Base-by-base conservation (phyloP, 2,329 filamentous ascomycete species). In the Thielaviopsis cerberus region DNA sequence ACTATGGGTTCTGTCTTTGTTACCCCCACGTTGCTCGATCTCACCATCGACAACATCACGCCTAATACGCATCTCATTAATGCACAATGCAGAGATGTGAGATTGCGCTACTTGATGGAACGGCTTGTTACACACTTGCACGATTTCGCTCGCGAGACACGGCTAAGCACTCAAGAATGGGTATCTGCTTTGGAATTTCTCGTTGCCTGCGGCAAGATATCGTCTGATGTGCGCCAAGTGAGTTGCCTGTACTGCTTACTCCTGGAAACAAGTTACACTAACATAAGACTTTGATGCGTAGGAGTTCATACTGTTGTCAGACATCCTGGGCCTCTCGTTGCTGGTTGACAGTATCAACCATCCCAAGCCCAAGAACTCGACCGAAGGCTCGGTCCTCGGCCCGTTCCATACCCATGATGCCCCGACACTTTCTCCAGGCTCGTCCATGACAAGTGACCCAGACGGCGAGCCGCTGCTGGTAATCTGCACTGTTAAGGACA, bases 361-460 rank as follows among this genome's bases (percentile, higher is more conserved):
- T 68, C 86, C 86, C 4, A 88, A 88, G 68, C 84, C 83, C 0
- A 64, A 76, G 1, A 69, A 73, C 54, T 76, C 76, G 48, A 89
- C 86, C 13, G 83, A 89, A 69, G 83, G 85, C 61, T 86, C 84
- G 0, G 83, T 90, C n/a, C 75, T 89, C 0, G 85, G 86, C 0
- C 86, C 85, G n/a, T 88, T 88, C 71, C 84, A 89, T 70, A 86
- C 83, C 0, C 82, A 86, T 65, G 83, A 88, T 63, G 84, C 84
- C 1, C 71, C 79, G 13, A 59, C 66, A 1, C 69, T 76, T 5
- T 61, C 68, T 1, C 70, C 77, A 34, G 85, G 85, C 1, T 70
- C 71, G 3, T 63, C 66, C 25, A 85, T 89, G 66, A 79, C 80
- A 0, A 76, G 78, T 56, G 85, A 88, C 61, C 74, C 78, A 0